A percentile compares a stretch with the other conserved stretches of the same genome.
phyloP scores from a whole-genome alignment of 2,329 filamentous ascomycete genomes.

The Paecilomyces sp. region DNA sequence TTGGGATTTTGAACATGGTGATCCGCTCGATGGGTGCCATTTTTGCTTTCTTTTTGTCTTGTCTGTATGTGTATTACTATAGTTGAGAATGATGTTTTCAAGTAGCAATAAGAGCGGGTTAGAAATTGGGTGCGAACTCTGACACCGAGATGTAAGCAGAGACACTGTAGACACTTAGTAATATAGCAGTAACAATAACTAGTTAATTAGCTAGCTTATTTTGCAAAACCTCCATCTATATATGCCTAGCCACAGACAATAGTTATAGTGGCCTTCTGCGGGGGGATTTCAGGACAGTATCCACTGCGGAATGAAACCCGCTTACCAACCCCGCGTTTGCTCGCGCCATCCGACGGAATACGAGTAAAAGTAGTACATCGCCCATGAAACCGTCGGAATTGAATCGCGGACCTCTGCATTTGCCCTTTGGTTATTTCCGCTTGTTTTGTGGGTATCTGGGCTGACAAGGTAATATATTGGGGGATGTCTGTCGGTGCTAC shows the following conservation, averaged over 20 bases:
- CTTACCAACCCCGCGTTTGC: not conserved
- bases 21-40: slow-evolving; percentile 43
- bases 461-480: not conserved
- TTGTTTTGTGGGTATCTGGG: not conserved
- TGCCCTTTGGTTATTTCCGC: not conserved
- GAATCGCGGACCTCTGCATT: not conserved
- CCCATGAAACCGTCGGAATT: not conserved
- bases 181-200: not conserved
- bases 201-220: no score
- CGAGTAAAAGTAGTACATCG: not conserved
- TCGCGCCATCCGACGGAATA: not conserved
- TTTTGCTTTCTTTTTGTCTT: slow-evolving; percentile 1
- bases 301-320: not conserved
- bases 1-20: slow-evolving; percentile 48
- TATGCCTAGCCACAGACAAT: not conserved
- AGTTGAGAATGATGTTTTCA: not conserved
- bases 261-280: not conserved
- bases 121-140: not conserved
- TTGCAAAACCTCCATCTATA: not conserved
- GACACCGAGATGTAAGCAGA: not conserved
- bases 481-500: no score
- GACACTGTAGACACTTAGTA: not conserved
- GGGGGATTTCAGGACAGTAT: not conserved
- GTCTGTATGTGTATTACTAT: not conserved
- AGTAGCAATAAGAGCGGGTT: not conserved